Conservation (phyloP, 75 land plant species). For the Ceratopteris richardii region DNA sequence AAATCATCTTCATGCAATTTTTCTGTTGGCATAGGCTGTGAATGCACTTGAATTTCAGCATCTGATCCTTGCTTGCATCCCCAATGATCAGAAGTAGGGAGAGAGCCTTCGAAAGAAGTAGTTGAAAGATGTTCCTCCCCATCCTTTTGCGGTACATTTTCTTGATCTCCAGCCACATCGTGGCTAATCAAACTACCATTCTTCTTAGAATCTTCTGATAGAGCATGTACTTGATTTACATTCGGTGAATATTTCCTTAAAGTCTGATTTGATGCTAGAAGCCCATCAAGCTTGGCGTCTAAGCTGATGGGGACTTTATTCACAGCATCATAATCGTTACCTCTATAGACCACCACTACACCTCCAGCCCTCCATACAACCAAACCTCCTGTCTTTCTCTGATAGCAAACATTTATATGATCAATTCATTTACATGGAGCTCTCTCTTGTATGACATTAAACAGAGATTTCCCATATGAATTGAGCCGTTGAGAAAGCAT, state of each 20-base stretch:
- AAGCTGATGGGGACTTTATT: slow-evolving; percentile 1
- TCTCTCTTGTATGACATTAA: neutral
- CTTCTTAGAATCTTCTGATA: too few relatives aligned
- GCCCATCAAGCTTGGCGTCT: slow-evolving; percentile 36
- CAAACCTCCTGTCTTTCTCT: slow-evolving; percentile 86
- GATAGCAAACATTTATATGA: slow-evolving; percentile 8
- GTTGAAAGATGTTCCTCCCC: too few relatives aligned
- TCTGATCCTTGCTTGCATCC: too few relatives aligned
- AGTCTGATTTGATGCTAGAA: slow-evolving; percentile 17
- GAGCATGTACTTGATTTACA: too few relatives aligned
- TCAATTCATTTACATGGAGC: slow-evolving; percentile 1
- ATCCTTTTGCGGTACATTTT: too few relatives aligned
- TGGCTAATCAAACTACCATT: too few relatives aligned
- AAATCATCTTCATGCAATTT: neutral
- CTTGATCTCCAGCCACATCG: too few relatives aligned
- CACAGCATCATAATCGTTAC: slow-evolving; percentile 50
- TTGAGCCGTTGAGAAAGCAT: too few relatives aligned
- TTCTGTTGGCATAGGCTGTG: neutral
- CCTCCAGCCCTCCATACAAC: slow-evolving; percentile 88
- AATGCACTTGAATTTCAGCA: neutral
- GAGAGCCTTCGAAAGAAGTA: too few relatives aligned
- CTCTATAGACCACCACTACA: slow-evolving; percentile 73
- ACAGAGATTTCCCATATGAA: too few relatives aligned
- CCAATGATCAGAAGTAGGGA: too few relatives aligned
- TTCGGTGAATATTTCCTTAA: too few relatives aligned